Evolutionary conservation across 179 eudicot species (phyloP).

Genomic region (Silene noctiflora): DNA sequence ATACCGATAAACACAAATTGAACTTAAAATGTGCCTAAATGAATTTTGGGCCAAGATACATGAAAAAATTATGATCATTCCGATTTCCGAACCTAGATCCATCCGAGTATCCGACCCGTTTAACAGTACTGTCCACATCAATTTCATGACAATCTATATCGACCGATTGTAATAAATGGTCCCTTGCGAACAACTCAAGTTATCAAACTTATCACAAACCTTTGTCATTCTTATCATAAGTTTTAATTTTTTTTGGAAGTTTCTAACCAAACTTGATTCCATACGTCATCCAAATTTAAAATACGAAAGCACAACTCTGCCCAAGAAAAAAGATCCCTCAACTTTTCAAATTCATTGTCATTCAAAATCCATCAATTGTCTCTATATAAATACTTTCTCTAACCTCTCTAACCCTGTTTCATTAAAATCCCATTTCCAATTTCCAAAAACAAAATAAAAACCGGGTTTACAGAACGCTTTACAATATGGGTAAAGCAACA

Average conservation of each 20-base stretch:
- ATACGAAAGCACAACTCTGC: not conserved
- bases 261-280: not conserved
- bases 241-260: not conserved
- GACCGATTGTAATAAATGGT: too few relatives aligned
- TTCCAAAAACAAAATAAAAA: not conserved
- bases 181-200: too few relatives aligned
- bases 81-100: too few relatives aligned
- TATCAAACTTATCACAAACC: too few relatives aligned
- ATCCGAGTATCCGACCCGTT: too few relatives aligned
- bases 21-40: too few relatives aligned
- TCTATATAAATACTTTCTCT: not conserved
- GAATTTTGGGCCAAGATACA: too few relatives aligned
- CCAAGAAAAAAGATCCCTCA: constrained; percentile 11
- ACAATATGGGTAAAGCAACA: constrained; percentile 36
- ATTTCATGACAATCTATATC: too few relatives aligned
- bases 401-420: not conserved
- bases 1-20: too few relatives aligned
- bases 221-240: not conserved
- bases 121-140: too few relatives aligned
- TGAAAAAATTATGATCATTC: too few relatives aligned
- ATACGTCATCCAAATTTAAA: not conserved
- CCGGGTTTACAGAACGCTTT: too few relatives aligned
- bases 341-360: constrained; percentile 16
- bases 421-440: not conserved
- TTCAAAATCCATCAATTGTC: not conserved